Evolutionary conservation across 1,284 basidiomycete species (phyloP).

Genomic region (Pholiota adiposa): DNA sequence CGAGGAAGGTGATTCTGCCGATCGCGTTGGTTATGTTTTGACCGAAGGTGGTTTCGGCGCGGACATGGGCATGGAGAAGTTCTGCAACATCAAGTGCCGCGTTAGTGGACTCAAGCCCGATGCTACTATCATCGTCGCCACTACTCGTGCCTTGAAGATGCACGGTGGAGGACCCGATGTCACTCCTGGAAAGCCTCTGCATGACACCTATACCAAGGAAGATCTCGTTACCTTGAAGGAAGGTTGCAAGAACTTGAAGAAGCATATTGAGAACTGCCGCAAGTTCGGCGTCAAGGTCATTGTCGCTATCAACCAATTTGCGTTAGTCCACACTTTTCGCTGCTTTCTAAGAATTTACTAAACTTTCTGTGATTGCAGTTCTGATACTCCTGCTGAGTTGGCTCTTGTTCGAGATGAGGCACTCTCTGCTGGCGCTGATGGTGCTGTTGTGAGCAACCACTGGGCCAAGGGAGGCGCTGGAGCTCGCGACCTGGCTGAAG

Average conservation of each 20-base stretch:
- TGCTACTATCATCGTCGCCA: slow-evolving; percentile 95
- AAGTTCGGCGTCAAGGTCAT: slow-evolving; percentile 98
- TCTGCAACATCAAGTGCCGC: slow-evolving; percentile 99
- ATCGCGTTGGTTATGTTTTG: slow-evolving; percentile 92
- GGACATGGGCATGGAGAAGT: slow-evolving; percentile 99
- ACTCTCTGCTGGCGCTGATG: slow-evolving; percentile 89
- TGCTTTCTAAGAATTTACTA: slow-evolving; percentile 8
- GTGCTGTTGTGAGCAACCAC: slow-evolving; percentile 94
- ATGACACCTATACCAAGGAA: slow-evolving; percentile 94
- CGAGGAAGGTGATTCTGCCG: slow-evolving; percentile 87
- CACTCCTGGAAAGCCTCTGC: slow-evolving; percentile 93
- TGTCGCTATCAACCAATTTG: slow-evolving; percentile 94
- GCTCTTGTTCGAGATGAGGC: slow-evolving; percentile 84
- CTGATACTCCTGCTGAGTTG: slow-evolving; percentile 91
- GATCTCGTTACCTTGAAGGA: slow-evolving; percentile 90
- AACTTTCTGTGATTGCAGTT: slow-evolving; percentile 46
- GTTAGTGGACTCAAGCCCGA: slow-evolving; percentile 93
- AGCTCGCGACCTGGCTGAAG: slow-evolving; percentile 86
- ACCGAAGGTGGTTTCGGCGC: slow-evolving; percentile 99
- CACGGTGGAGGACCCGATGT: slow-evolving; percentile 98
- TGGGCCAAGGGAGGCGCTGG: slow-evolving; percentile 95
- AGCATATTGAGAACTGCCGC: slow-evolving; percentile 94
- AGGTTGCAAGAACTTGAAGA: slow-evolving; percentile 92
- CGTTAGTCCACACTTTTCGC: slow-evolving; percentile 55
- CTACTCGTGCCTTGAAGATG: slow-evolving; percentile 98